Evolutionary conservation across 2,329 filamentous ascomycete species (phyloP).

Genomic region (Alternaria postmessia): DNA sequence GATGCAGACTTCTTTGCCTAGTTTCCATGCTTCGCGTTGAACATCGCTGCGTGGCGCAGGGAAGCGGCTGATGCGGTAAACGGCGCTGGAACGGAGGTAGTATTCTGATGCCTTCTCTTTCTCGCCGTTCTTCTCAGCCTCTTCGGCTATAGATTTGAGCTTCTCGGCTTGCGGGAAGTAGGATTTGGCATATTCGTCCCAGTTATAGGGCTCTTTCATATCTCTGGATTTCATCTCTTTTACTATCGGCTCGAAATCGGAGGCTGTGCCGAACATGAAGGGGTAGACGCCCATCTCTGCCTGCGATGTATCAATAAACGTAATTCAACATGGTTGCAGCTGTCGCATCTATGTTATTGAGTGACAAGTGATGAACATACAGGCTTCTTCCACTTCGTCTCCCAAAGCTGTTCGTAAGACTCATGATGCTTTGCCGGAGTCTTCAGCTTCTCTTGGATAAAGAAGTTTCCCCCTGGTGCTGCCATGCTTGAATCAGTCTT

Average conservation of each 20-base stretch:
- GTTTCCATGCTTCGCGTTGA: conserved; percentile 69
- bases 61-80: conserved; percentile 78
- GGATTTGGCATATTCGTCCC: conserved; percentile 68
- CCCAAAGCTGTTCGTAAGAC: conserved; percentile 65
- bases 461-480: conserved; percentile 53
- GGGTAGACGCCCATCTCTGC: conserved; percentile 69
- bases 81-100: conserved; percentile 64
- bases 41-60: conserved; percentile 61
- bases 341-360: background rate
- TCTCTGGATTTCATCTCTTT: conserved; percentile 66
- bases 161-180: conserved; percentile 68
- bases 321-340: background rate
- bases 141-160: conserved; percentile 63
- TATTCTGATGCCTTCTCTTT: conserved; percentile 65
- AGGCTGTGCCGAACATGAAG: conserved; percentile 74
- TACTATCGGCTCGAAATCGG: conserved; percentile 76
- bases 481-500: conserved; percentile 44
- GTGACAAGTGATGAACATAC: conserved; percentile 51
- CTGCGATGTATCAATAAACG: conserved; percentile 16
- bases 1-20: conserved; percentile 70
- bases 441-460: conserved; percentile 57
- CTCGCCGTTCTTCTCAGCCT: conserved; percentile 60
- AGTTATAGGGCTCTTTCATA: conserved; percentile 70
- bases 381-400: conserved; percentile 77
- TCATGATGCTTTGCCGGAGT: conserved; percentile 57